Evolutionary conservation across 257 asterid genomes (phyloP).

Genomic region (Ballota nigra): DNA sequence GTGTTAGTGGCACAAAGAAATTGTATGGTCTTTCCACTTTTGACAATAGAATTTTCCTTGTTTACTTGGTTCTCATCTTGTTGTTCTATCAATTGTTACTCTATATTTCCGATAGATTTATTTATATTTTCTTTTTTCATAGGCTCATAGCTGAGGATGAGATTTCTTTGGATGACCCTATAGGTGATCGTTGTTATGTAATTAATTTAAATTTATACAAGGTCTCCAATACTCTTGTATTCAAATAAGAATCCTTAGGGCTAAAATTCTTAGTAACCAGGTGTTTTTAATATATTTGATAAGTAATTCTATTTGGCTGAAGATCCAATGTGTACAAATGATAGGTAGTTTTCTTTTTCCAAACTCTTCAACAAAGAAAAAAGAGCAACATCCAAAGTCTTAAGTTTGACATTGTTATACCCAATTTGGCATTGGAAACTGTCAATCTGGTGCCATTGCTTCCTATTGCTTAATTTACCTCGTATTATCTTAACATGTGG

Average conservation of each 20-base stretch:
- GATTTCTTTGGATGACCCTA: slow-evolving; percentile 11
- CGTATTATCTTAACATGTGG: not conserved
- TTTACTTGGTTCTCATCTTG: not conserved
- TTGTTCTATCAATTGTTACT: not conserved
- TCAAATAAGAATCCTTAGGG: not conserved
- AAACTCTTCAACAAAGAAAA: not conserved
- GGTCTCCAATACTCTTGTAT: not conserved
- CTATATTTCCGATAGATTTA: not conserved
- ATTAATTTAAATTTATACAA: not conserved
- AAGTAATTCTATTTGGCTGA: slow-evolving; percentile 8
- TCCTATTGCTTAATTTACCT: not conserved
- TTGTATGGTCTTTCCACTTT: not conserved
- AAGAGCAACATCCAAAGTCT: not conserved
- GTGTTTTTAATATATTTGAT: not conserved
- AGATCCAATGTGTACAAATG: not conserved
- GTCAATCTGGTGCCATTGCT: not conserved
- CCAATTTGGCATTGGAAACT: no score
- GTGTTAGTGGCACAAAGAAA: slow-evolving; percentile 10
- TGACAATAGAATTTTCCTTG: not conserved
- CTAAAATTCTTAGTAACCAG: not conserved
- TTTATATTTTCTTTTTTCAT: not conserved
- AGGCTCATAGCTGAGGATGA: slow-evolving; percentile 6
- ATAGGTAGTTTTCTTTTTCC: not conserved
- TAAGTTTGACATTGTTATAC: not conserved
- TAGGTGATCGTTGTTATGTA: not conserved